Conservation (phyloP, 2,329 filamentous ascomycete genomes). For the Ambrosiella xylebori region DNA sequence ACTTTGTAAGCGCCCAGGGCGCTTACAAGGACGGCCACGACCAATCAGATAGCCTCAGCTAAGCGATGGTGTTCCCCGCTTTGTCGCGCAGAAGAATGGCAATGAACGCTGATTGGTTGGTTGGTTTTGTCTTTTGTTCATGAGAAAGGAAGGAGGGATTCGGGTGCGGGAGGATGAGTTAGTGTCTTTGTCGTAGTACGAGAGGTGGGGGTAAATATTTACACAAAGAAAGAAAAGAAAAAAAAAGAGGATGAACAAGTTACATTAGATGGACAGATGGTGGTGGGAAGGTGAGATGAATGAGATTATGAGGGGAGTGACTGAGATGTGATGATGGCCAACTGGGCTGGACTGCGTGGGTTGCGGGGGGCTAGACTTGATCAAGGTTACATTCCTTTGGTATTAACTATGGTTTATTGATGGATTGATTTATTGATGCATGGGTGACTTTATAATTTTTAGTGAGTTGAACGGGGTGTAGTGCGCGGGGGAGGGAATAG, state of each 20-base stretch:
- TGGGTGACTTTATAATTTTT: no score
- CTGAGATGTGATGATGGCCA: background rate
- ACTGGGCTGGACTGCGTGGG: no score
- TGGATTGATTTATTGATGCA: no score
- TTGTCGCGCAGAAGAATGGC: background rate
- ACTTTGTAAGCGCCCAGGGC: conserved; percentile 4
- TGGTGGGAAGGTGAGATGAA: background rate
- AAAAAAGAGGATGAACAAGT: background rate
- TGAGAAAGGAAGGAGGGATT: background rate
- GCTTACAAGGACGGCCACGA: background rate
- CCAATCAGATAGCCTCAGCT: background rate
- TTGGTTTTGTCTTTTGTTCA: background rate
- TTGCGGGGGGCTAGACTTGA: background rate
- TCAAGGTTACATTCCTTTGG: background rate
- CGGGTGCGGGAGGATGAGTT: background rate
- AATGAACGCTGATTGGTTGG: background rate
- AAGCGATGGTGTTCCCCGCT: background rate
- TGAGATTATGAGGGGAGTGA: background rate
- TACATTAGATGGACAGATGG: background rate
- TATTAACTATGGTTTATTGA: background rate
- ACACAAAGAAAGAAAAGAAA: background rate
- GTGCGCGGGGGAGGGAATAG: background rate
- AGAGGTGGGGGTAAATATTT: background rate
- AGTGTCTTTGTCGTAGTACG: background rate
- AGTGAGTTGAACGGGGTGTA: no score